Evolutionary conservation across 129 eudicot genomes (phyloP), one percentile per base, ranked within the genome.

Genomic region (Arctium lappa): DNA sequence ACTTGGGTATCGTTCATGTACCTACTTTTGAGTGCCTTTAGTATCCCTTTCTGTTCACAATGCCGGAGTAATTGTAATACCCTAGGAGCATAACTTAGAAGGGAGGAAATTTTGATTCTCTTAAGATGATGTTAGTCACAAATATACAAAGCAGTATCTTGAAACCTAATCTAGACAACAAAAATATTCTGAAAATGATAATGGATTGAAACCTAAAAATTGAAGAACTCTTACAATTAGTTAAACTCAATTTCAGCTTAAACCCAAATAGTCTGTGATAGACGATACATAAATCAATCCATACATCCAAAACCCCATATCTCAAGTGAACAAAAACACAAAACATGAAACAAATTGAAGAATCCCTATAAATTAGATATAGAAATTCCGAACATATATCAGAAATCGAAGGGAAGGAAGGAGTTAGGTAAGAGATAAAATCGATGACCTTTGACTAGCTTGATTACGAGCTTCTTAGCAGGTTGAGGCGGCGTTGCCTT

Each of bases 401-500:
- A 34, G 56, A 18, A 38, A 68, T 22, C 36, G 32, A 76, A 69
- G 72, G 70, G 5, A 27, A 6, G 13, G 37, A 72, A 32, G 9
- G 72, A 72, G 50, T 83, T 83, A 78, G 79, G 82, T 83, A 33
- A 76, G 38, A 69, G 76, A 76, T 69, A 32, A 32, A 84, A 79
- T 79, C 63, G 66, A 63, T 10, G 37, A 93, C 99, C 99, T 96
- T 96, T 95, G 46, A 82, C 44, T 44, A 93, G 97, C 93, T 91
- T 93, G 76, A 95, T 95, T 18, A 95, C 99, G 32, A 93, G 86
- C 83, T 91, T 93, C 80, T 93, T 95, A 8, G 93, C 81, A n/a
- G 97, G 98, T 79, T 90, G 91, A 44, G 99, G 97, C 31, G 92
- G 93, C 31, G 92, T 88, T 12, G 99, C 99, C 84, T 95, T 95